These are phyloP conservation scores for Phyllosticta citriasiana DNA, from an alignment of 2,329 filamentous ascomycete species.

Conservation along the genomic window DNA sequence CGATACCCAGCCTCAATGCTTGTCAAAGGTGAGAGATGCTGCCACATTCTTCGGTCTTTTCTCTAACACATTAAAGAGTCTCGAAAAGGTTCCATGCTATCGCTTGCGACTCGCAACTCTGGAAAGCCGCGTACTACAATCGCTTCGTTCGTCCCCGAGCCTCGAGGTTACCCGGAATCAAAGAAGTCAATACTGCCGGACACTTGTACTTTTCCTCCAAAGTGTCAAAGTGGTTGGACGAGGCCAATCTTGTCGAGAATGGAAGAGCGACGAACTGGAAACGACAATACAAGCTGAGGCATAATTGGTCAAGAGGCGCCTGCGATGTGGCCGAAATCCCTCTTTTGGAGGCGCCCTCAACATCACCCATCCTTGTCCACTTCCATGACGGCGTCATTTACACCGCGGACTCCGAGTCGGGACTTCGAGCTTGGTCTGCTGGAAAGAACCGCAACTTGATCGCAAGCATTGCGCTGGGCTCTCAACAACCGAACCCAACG, in stretches of 20 bases:
- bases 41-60: no score
- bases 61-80: constrained; percentile 36
- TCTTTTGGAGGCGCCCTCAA: constrained; percentile 41
- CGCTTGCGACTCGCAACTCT: constrained; percentile 73
- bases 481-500: constrained; percentile 37
- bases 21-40: constrained; percentile 46
- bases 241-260: constrained; percentile 45
- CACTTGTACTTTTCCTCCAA: constrained; percentile 44
- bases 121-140: constrained; percentile 81
- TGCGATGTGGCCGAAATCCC: constrained; percentile 72
- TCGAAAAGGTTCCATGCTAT: constrained; percentile 66
- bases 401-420: constrained; percentile 59
- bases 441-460: constrained; percentile 49
- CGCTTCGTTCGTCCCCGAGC: constrained; percentile 78
- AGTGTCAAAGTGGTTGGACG: constrained; percentile 51
- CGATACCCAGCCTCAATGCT: constrained; percentile 56
- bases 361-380: constrained; percentile 61
- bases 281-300: constrained; percentile 72
- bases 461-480: constrained; percentile 33
- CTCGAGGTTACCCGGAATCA: constrained; percentile 61
- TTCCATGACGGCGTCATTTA: constrained; percentile 68
- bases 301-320: constrained; percentile 82
- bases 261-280: constrained; percentile 64
- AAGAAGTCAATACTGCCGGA: constrained; percentile 29
- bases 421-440: constrained; percentile 70